These are phyloP conservation scores for Uronychia setigera DNA, from an alignment of 73 alveolate genomes.

Conservation along the genomic window DNA sequence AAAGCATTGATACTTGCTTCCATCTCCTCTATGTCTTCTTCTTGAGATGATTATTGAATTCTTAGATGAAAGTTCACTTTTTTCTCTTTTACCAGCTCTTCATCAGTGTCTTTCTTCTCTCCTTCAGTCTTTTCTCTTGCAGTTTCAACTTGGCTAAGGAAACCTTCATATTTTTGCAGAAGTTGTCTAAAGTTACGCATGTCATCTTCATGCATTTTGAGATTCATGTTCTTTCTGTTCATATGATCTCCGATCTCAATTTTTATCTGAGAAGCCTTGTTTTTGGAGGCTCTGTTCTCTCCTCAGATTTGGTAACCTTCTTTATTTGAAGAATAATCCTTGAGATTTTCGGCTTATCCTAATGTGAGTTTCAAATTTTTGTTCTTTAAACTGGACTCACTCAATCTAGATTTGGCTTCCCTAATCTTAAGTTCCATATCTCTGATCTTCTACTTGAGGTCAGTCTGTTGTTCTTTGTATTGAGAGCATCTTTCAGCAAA, in stretches of 20 bases:
- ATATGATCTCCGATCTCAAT: not conserved
- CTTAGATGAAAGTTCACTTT: not conserved
- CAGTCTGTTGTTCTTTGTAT: not conserved
- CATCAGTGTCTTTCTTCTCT: not conserved
- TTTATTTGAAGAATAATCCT: not conserved
- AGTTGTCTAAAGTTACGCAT: not conserved
- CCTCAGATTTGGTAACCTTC: not conserved
- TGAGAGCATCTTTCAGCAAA: not conserved
- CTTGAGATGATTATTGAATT: no score
- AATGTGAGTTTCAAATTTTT: not conserved
- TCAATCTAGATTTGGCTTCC: not conserved
- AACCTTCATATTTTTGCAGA: not conserved
- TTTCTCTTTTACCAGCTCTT: not conserved
- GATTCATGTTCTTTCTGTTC: not conserved
- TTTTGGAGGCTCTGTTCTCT: not conserved
- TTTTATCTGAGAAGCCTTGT: not conserved
- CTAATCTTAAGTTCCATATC: not conserved
- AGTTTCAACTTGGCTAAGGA: no score
- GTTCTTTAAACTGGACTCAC: not conserved
- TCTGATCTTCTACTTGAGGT: not conserved
- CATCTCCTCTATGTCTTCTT: no score
- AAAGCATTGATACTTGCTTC: no score
- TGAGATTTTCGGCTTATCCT: not conserved
- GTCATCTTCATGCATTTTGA: not conserved
- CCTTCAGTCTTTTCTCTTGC: not conserved